Percentiles rank a stretch among this genome's conserved stretches.
Evolutionary conservation across 2,329 filamentous ascomycete species (phyloP).

Genomic region (Hawksworthiomyces lignivorus): DNA sequence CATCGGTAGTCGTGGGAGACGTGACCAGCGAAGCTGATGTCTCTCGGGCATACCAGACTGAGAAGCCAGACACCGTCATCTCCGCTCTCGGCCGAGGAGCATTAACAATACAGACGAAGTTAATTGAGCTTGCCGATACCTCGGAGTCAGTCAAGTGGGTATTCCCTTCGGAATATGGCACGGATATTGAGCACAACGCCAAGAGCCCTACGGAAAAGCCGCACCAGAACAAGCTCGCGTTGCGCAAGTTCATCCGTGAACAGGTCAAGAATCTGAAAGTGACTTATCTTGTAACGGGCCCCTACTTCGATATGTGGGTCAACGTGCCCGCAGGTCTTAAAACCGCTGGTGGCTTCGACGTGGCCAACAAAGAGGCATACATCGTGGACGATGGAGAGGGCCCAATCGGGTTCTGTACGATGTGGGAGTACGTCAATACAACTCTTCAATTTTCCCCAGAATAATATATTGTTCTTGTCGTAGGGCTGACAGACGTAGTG

Average conservation of each 20-base stretch:
- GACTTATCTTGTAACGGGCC: slow-evolving; percentile 63
- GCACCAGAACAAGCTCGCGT: slow-evolving; percentile 62
- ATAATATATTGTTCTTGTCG: no score
- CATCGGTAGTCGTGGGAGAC: slow-evolving; percentile 49
- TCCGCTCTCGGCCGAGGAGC: slow-evolving; percentile 57
- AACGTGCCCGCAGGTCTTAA: slow-evolving; percentile 27
- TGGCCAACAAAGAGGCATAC: slow-evolving; percentile 46
- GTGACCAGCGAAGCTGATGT: slow-evolving; percentile 44
- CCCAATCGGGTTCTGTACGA: slow-evolving; percentile 60
- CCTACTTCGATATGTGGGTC: slow-evolving; percentile 59
- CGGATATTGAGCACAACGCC: slow-evolving; percentile 54
- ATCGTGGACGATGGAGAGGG: slow-evolving; percentile 56
- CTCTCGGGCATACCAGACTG: slow-evolving; percentile 44
- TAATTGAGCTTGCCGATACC: slow-evolving; percentile 53
- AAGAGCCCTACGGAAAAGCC: slow-evolving; percentile 53
- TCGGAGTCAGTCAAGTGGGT: slow-evolving; percentile 51
- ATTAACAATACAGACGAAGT: slow-evolving; percentile 51
- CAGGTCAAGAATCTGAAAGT: slow-evolving; percentile 46
- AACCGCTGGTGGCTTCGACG: slow-evolving; percentile 51
- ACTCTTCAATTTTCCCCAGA: background rate
- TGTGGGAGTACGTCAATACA: slow-evolving; percentile 54
- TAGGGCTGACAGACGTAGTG: no score
- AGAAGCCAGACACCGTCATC: slow-evolving; percentile 56
- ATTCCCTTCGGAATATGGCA: slow-evolving; percentile 61
- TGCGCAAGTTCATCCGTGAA: slow-evolving; percentile 52